A percentile compares a stretch with the other conserved stretches of the same genome.
Evolutionary conservation across 805 yeast species (phyloP).

Genomic region (Saccharomyces mikatae): DNA sequence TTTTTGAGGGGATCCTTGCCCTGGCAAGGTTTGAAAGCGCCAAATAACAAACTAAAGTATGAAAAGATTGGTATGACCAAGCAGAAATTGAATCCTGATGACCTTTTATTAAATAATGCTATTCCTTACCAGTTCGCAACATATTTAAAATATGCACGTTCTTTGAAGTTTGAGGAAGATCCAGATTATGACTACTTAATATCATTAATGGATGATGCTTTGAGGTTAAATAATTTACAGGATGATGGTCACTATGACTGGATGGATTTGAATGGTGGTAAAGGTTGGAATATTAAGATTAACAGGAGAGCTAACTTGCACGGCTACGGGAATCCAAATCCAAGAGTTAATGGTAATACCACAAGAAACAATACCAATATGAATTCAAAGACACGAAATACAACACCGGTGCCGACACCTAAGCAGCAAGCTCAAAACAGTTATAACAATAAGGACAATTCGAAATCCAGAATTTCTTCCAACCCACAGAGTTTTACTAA

Average conservation of each 20-base stretch:
- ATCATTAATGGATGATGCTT: constrained; percentile 49
- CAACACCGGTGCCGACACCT: constrained; percentile 1
- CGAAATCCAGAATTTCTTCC: neutral
- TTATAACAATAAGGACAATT: constrained; percentile 1
- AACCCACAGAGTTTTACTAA: constrained; percentile 8
- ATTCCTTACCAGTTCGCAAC: constrained; percentile 70
- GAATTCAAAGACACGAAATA: constrained; percentile 7
- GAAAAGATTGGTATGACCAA: constrained; percentile 80
- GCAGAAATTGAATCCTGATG: constrained; percentile 56
- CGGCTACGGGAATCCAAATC: constrained; percentile 72
- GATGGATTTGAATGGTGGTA: constrained; percentile 72
- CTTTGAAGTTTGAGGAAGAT: constrained; percentile 66
- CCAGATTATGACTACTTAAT: constrained; percentile 69
- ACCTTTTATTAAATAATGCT: constrained; percentile 44
- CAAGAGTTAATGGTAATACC: constrained; percentile 25
- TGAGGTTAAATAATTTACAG: constrained; percentile 48
- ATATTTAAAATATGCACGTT: constrained; percentile 60
- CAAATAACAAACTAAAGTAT: constrained; percentile 74
- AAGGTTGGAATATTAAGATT: constrained; percentile 71
- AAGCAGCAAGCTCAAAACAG: neutral
- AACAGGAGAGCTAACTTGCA: constrained; percentile 74
- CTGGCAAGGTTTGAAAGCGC: constrained; percentile 87
- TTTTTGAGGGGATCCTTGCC: constrained; percentile 73
- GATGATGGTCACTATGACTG: constrained; percentile 72
- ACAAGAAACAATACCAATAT: constrained; percentile 8